Base-by-base conservation (phyloP, 208 protist genomes). In the Wallacemonas rigidus region DNA sequence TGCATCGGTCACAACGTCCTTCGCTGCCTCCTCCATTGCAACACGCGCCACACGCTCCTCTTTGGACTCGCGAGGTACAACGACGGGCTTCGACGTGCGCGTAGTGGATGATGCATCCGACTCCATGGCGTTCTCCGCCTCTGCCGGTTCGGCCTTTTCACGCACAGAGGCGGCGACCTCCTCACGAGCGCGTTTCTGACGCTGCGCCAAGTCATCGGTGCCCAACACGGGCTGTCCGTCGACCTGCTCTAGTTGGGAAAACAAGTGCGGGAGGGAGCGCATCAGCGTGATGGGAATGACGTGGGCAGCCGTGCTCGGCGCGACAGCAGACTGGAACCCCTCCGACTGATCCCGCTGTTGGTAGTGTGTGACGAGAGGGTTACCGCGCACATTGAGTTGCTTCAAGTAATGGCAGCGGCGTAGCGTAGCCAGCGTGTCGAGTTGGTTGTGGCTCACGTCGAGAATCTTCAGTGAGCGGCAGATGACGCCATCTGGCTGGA, bases 401-500 rank as follows among this genome's bases (percentile, higher is more conserved):
- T 78, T 67, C 63, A 96, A 69, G 65, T 83, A 96, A 36, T 71
- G 79, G 74, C 87, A 96, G 41, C 92, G 89, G 7, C 92, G 89
- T 75, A 96, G 72, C 35, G 89, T 89, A 12, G 70, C 61, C 8
- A 91, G 63, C 11, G 81, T 69, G 1, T 67, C 44, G 39, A 96
- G 71, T 11, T 74, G 44, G 54, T 94, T 96, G 79, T 88, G 74
- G 74, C 85, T 91, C 39, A 96, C 83, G 69, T 96, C 92, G 9
- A 96, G 77, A 45, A 93, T 91, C 56, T 94, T 85, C 58, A 96
- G 56, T 0, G 92, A 96, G 60, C 88, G 87, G 43, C 91, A 72
- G 39, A 96, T 88, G 47, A 93, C 85, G 40, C 92, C 88, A 36
- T 94, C 87, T 15, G 92, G 92, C 67, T 90, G 78, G 8, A 96